Evolutionary conservation across 441 rosid species (phyloP).

Genomic region (Pelargonium fulgidum): DNA sequence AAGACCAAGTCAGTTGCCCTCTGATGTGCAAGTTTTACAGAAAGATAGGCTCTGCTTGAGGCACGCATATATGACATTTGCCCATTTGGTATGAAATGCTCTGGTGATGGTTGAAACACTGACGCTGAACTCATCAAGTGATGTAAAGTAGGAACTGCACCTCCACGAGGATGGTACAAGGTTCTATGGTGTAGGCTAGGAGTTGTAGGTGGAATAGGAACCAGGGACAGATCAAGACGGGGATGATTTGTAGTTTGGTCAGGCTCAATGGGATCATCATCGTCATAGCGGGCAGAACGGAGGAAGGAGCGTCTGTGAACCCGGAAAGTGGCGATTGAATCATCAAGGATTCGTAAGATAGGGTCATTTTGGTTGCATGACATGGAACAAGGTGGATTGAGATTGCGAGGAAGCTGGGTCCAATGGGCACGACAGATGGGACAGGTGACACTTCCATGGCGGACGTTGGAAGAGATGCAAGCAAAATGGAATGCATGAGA

Average conservation of each 20-base stretch:
- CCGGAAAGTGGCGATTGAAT: constrained; percentile 64
- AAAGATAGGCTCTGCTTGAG: constrained; percentile 46
- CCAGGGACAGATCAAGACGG: constrained; percentile 47
- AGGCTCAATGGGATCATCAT: constrained; percentile 70
- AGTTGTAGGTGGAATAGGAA: constrained; percentile 35
- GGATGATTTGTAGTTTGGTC: constrained; percentile 36
- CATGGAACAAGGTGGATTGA: constrained; percentile 40
- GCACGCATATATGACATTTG: constrained; percentile 26
- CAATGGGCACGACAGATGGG: constrained; percentile 88
- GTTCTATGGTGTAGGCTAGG: constrained; percentile 13
- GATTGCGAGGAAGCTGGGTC: constrained; percentile 80
- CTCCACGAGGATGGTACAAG: too few species aligned
- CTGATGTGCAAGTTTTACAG: constrained; percentile 49
- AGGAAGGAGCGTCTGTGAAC: constrained; percentile 66
- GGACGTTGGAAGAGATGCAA: constrained; percentile 79
- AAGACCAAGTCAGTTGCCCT: constrained; percentile 61
- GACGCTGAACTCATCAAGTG: constrained; percentile 33
- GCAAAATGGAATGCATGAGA: constrained; percentile 72
- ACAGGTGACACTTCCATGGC: constrained; percentile 77
- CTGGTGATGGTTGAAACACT: constrained; percentile 19
- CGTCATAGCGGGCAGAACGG: constrained; percentile 71
- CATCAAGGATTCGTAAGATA: constrained; percentile 56
- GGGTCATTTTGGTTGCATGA: constrained; percentile 54
- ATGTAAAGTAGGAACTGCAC: constrained; percentile 12
- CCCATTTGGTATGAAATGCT: constrained; percentile 13